Conservation (phyloP, 2,329 filamentous ascomycete species). For the Helminthosporium solani region DNA sequence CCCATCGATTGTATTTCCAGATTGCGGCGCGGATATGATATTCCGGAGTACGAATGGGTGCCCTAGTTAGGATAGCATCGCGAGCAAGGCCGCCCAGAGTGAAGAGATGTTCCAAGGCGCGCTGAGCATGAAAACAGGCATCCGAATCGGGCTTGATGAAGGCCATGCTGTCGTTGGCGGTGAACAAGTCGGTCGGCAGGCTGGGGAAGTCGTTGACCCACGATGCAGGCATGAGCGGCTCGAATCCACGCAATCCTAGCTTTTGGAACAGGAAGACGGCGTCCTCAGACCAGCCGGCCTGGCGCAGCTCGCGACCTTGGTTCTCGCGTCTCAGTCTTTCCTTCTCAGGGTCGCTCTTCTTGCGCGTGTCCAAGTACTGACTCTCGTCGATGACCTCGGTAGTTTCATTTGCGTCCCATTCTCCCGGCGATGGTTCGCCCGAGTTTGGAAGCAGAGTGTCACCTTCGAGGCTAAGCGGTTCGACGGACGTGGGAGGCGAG, state of each 20-base stretch:
- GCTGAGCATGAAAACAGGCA: conserved; percentile 53
- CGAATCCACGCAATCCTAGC: conserved; percentile 57
- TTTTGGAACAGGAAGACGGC: conserved; percentile 56
- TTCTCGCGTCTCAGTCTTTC: conserved; percentile 26
- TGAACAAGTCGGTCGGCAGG: conserved; percentile 56
- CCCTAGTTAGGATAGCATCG: conserved; percentile 48
- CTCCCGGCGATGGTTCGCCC: conserved; percentile 9
- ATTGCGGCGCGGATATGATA: conserved; percentile 46
- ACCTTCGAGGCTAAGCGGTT: conserved; percentile 29
- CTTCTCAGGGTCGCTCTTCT: conserved; percentile 22
- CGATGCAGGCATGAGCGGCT: conserved; percentile 54
- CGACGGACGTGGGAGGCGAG: conserved; percentile 31
- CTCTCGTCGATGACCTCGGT: conserved; percentile 38
- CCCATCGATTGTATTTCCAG: conserved; percentile 55
- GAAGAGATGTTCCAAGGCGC: conserved; percentile 53
- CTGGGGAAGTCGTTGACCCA: conserved; percentile 58
- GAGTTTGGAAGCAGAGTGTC: conserved; percentile 30
- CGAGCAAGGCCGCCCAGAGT: conserved; percentile 54
- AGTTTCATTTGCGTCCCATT: conserved; percentile 41
- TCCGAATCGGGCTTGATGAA: conserved; percentile 49
- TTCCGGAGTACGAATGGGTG: conserved; percentile 38
- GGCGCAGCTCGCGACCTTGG: conserved; percentile 39
- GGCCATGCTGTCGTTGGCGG: conserved; percentile 42
- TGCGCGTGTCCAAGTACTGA: conserved; percentile 26
- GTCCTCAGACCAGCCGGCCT: conserved; percentile 52